Percentiles rank a stretch among this genome's conserved stretches.
Evolutionary conservation across 495 filamentous ascomycete genomes (phyloP).

Genomic region (Aspergillus bridgeri): DNA sequence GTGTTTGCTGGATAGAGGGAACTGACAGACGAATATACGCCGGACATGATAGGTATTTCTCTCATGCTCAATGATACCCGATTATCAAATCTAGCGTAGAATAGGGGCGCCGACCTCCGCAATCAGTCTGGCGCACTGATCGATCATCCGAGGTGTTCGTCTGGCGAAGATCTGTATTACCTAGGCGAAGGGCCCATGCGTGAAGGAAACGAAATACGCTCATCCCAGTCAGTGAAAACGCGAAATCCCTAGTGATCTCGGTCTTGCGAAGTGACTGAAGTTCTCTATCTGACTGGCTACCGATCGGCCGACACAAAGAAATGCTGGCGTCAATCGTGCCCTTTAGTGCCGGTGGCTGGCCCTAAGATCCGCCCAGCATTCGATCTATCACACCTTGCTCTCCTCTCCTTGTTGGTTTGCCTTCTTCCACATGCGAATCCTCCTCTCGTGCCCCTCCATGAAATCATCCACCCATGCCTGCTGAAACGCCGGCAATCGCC

Average conservation of each 20-base stretch:
- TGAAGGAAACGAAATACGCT: background rate
- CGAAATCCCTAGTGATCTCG: background rate
- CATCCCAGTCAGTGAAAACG: background rate
- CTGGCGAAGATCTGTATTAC: background rate
- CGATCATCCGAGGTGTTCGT: too few species aligned
- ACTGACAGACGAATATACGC: too few species aligned
- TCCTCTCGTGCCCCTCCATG: conserved; percentile 42
- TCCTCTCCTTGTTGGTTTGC: conserved; percentile 14
- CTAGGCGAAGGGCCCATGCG: background rate
- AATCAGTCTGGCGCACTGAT: too few species aligned
- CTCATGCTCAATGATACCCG: too few species aligned
- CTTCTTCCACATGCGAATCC: conserved; percentile 49
- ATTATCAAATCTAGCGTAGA: too few species aligned
- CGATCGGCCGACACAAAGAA: background rate
- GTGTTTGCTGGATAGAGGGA: too few species aligned
- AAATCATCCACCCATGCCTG: conserved; percentile 49
- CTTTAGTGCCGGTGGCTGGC: background rate
- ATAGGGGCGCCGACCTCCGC: too few species aligned
- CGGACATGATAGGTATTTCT: too few species aligned
- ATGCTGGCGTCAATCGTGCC: background rate
- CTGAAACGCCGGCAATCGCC: conserved; percentile 44
- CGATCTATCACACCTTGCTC: background rate
- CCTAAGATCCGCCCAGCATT: background rate
- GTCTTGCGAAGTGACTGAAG: too few species aligned
- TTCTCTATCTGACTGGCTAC: background rate